phyloP scores from a whole-genome alignment of 108 stramenopile genomes.

The Cyclotella choctawhatcheeana region DNA sequence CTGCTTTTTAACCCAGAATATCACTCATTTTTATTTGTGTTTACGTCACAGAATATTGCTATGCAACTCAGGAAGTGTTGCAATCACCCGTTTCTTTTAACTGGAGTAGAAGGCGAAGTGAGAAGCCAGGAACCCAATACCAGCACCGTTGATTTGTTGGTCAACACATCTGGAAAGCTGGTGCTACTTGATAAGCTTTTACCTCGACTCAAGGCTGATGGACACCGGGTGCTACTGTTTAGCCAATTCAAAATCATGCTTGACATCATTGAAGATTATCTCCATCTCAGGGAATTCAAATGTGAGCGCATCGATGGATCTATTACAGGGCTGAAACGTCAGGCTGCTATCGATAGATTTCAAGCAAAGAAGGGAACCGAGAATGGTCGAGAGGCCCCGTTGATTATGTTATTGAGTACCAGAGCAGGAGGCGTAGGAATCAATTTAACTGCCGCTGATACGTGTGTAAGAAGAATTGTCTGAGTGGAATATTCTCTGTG shows the following conservation, averaged over 20 bases:
- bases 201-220: slow-evolving; percentile 89
- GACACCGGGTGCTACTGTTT: slow-evolving; percentile 95
- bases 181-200: slow-evolving; percentile 97
- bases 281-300: slow-evolving; percentile 63
- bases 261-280: slow-evolving; percentile 97
- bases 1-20: too few relatives aligned
- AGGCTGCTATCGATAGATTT: slow-evolving; percentile 95
- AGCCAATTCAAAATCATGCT: slow-evolving; percentile 98
- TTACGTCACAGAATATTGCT: slow-evolving; percentile 66
- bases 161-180: slow-evolving; percentile 92
- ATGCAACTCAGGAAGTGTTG: slow-evolving; percentile 97
- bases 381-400: slow-evolving; percentile 71
- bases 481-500: neutral
- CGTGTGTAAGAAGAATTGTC: slow-evolving; percentile 49
- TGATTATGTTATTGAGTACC: slow-evolving; percentile 97
- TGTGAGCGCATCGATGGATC: slow-evolving; percentile 96
- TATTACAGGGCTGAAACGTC: slow-evolving; percentile 91
- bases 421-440: slow-evolving; percentile 96
- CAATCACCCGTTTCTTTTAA: slow-evolving; percentile 98
- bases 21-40: neutral
- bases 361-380: slow-evolving; percentile 61
- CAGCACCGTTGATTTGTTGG: slow-evolving; percentile 68
- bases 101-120: slow-evolving; percentile 82
- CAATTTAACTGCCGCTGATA: slow-evolving; percentile 97
- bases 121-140: slow-evolving; percentile 43